phyloP scores from a whole-genome alignment of 148 eudicot species.

The Camellia sinensis region DNA sequence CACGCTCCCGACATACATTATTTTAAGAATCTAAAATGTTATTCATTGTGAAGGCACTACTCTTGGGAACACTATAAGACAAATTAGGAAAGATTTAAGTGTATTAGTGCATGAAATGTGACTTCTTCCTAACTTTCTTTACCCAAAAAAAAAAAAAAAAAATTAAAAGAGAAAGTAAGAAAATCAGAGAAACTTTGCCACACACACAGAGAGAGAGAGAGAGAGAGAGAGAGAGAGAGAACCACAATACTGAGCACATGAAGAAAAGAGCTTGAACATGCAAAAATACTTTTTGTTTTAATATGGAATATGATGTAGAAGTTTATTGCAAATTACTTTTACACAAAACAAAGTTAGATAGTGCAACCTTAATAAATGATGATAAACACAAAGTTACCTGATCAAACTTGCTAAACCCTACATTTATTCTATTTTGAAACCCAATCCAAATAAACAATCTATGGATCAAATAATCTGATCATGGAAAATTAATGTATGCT shows the following conservation, averaged over 20 bases:
- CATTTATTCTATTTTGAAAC: background rate
- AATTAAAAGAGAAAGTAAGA: background rate
- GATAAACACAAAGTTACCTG: background rate
- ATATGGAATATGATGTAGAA: background rate
- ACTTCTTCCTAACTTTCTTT: background rate
- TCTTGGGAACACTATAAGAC: conserved; percentile 5
- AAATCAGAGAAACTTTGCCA: no score
- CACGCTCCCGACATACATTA: conserved; percentile 40
- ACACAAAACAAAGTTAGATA: no score
- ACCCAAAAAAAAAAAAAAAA: background rate
- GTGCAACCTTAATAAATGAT: background rate
- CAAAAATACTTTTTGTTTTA: background rate
- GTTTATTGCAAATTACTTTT: background rate
- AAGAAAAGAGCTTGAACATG: background rate
- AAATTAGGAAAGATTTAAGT: background rate
- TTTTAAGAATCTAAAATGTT: conserved; percentile 35
- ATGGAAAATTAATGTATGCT: no score
- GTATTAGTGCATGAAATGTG: background rate
- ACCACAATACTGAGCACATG: no score
- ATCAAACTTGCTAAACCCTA: background rate
- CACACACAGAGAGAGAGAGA: no score
- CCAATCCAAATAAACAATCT: background rate
- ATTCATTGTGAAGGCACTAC: conserved; percentile 26
- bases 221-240: no score
- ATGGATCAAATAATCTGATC: background rate